These are phyloP conservation scores for Samsoniella hepiali DNA, from an alignment of 2,329 filamentous ascomycete genomes.

Conservation along the genomic window DNA sequence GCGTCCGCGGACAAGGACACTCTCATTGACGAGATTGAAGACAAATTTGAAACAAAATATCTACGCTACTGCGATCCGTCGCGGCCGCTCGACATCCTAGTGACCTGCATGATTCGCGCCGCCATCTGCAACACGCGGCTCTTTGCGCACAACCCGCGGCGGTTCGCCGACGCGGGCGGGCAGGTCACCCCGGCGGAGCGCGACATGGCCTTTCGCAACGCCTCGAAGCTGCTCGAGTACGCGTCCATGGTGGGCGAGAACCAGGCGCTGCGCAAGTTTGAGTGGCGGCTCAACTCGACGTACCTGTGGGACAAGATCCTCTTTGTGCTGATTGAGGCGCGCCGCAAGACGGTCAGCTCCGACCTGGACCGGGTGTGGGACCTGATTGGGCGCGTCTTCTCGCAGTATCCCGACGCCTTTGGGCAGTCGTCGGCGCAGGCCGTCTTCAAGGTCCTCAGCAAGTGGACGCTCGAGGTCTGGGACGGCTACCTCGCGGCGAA, in stretches of 20 bases:
- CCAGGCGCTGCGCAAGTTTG: conserved; percentile 27
- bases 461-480: conserved; percentile 21
- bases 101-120: conserved; percentile 15
- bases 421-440: conserved; percentile 22
- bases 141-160: conserved; percentile 16
- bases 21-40: conserved; percentile 16
- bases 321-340: conserved; percentile 30
- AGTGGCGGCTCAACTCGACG: conserved; percentile 27
- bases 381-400: conserved; percentile 26
- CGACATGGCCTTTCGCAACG: conserved; percentile 17
- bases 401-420: conserved; percentile 24
- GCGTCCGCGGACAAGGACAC: background rate
- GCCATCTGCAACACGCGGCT: conserved; percentile 21
- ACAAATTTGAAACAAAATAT: conserved; percentile 18
- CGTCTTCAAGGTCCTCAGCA: conserved; percentile 23
- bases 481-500: conserved; percentile 9
- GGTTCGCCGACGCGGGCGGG: background rate
- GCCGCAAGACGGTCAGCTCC: conserved; percentile 26
- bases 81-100: conserved; percentile 13
- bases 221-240: conserved; percentile 24
- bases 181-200: conserved; percentile 11
- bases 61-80: conserved; percentile 22
- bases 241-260: conserved; percentile 22
- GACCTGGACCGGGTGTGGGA: conserved; percentile 29
- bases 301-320: conserved; percentile 32